Evolutionary conservation across 176 grass and related monocot genomes (phyloP), one percentile per base, ranked within the genome.

Genomic region (Bothriochloa decipiens): DNA sequence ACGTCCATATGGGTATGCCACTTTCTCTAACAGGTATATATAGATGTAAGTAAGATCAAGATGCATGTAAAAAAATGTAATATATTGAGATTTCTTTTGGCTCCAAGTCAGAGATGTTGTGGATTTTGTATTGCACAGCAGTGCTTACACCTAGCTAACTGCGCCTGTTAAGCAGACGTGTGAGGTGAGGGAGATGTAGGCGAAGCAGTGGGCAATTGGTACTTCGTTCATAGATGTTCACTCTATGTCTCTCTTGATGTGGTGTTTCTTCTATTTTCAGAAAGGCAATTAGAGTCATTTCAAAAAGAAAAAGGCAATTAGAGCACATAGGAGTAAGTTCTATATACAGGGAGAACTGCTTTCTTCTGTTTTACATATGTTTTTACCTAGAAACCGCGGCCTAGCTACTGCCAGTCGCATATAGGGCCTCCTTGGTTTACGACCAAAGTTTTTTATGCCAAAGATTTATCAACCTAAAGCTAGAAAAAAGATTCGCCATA

Each of bases 41-140:
- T 25, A 62, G 35, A 76, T 53, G 23, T 57, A 74, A n/a, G 49
- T 47, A 52, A 45, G 46, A 80, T 79, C 58, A 84, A 29, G 68
- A 67, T 79, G 6, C 58, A 55, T 52, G 53, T 18, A 53, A 13
- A 35, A 82, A 41, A 81, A 23, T 65, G 57, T 52, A 72, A 53
- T 60, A 37, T 5, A 28, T 68, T n/a, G 28, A 25, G 26, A 68
- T 62, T 75, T 80, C 16, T 80, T 84, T 60, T 62, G 8, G 20
- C 8, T 37, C 33, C 14, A 88, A 79, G 87, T 79, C 45, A 68
- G 79, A 75, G 81, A 58, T 3, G n/a, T 52, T 23, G 2, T 60
- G 8, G 3, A 23, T 81, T 73, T 55, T 77, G 72, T 52, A 43
- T 74, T 80, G 42, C 33, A n/a, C 2, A 13, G 75, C 52, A 71